Percentiles rank a stretch among this genome's conserved stretches.
These are phyloP conservation scores for Myriosclerotinia duriaeana DNA, from an alignment of 2,329 filamentous ascomycete species.

Conservation along the genomic window DNA sequence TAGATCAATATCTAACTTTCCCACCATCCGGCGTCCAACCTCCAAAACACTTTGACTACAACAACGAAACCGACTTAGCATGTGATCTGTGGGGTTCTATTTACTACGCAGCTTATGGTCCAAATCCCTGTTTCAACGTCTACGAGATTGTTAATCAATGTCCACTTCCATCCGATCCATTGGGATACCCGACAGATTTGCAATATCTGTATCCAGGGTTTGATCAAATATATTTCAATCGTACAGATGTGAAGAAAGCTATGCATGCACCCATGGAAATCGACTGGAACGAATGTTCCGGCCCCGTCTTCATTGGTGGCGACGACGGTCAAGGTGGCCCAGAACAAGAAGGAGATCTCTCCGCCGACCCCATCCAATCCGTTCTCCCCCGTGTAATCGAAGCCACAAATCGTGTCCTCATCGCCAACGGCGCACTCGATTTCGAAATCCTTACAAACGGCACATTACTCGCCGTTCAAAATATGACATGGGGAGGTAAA, in stretches of 20 bases:
- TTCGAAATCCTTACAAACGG: slow-evolving; percentile 51
- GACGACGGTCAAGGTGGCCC: slow-evolving; percentile 27
- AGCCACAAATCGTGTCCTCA: slow-evolving; percentile 51
- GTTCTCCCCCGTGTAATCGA: slow-evolving; percentile 52
- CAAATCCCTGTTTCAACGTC: slow-evolving; percentile 52
- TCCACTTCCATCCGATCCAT: slow-evolving; percentile 43
- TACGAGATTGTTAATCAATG: slow-evolving; percentile 50
- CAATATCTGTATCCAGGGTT: slow-evolving; percentile 44
- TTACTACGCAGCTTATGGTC: slow-evolving; percentile 41
- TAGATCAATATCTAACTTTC: slow-evolving; percentile 49
- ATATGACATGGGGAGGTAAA: slow-evolving; percentile 53
- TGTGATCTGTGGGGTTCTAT: slow-evolving; percentile 46
- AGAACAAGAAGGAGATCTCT: slow-evolving; percentile 40
- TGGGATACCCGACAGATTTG: slow-evolving; percentile 41
- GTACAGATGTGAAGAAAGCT: slow-evolving; percentile 50
- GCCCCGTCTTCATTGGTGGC: slow-evolving; percentile 46
- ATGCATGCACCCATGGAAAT: slow-evolving; percentile 48
- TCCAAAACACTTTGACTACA: slow-evolving; percentile 36
- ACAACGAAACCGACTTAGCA: slow-evolving; percentile 29
- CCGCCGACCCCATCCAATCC: slow-evolving; percentile 43
- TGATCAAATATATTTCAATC: slow-evolving; percentile 50
- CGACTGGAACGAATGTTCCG: slow-evolving; percentile 46
- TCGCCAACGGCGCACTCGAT: slow-evolving; percentile 51
- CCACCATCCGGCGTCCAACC: slow-evolving; percentile 43
- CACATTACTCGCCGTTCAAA: slow-evolving; percentile 53